Percentiles rank a stretch among this genome's conserved stretches.
These are phyloP conservation scores for Marasmius oreades DNA, from an alignment of 1,284 basidiomycete species.

Conservation along the genomic window DNA sequence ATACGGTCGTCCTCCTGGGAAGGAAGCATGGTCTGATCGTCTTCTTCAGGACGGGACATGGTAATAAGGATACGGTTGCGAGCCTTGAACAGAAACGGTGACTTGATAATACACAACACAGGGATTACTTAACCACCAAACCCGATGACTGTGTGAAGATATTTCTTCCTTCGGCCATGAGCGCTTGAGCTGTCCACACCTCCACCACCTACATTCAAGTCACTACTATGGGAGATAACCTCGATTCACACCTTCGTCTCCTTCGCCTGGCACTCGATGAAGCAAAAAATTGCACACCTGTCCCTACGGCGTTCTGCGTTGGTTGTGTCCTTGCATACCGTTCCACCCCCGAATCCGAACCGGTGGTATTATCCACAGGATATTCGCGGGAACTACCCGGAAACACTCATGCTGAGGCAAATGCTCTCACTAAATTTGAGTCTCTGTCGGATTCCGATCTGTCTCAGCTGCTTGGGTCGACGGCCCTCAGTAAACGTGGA, in stretches of 20 bases:
- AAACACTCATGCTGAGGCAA: slow-evolving; percentile 98
- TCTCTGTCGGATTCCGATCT: slow-evolving; percentile 30
- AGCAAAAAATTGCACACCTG: slow-evolving; percentile 70
- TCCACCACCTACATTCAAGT: no score
- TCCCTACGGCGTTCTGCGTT: slow-evolving; percentile 89
- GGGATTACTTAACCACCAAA: background rate
- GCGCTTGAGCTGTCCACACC: no score
- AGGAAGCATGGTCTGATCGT: slow-evolving; percentile 58
- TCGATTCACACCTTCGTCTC: slow-evolving; percentile 40
- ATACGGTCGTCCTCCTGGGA: slow-evolving; percentile 44
- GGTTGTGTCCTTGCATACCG: slow-evolving; percentile 78
- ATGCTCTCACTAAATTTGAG: slow-evolving; percentile 79
- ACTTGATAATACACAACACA: background rate
- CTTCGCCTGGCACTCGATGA: slow-evolving; percentile 69
- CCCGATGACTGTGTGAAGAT: background rate
- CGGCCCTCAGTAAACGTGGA: slow-evolving; percentile 18
- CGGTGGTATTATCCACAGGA: slow-evolving; percentile 71
- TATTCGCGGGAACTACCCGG: slow-evolving; percentile 92
- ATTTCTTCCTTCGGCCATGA: background rate
- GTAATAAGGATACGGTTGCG: slow-evolving; percentile 3
- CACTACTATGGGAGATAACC: background rate
- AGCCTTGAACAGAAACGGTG: background rate
- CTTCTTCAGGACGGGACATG: slow-evolving; percentile 22
- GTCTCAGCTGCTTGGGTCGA: slow-evolving; percentile 33
- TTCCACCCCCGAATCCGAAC: slow-evolving; percentile 31